These are phyloP conservation scores for Aspergillus novofumigatus DNA, from an alignment of 2,329 filamentous ascomycete species.

Conservation along the genomic window DNA sequence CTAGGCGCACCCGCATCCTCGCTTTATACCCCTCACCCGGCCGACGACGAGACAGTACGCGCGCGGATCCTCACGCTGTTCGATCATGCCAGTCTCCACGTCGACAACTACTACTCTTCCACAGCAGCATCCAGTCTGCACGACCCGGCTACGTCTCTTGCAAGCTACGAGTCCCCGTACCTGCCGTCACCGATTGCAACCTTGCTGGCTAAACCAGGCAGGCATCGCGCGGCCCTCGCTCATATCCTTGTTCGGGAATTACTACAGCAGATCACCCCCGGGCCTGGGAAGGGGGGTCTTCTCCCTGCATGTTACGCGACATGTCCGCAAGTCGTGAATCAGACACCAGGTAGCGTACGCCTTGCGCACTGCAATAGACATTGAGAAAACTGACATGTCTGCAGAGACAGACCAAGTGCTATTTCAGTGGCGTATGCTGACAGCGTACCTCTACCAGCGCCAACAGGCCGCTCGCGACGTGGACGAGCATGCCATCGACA, in stretches of 20 bases:
- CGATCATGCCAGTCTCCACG: conserved; percentile 31
- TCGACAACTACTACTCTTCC: conserved; percentile 34
- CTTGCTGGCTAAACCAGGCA: conserved; percentile 12
- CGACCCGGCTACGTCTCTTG: neutral
- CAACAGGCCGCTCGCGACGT: neutral
- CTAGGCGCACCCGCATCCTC: too few relatives aligned
- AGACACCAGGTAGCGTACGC: neutral
- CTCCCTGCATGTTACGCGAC: conserved; percentile 7
- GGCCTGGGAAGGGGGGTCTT: conserved; percentile 1
- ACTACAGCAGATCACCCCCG: conserved; percentile 15
- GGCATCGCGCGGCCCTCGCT: conserved; percentile 14
- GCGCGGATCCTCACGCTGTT: conserved; percentile 25
- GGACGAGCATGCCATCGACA: neutral
- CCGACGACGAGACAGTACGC: conserved; percentile 27
- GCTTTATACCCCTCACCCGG: conserved; percentile 23
- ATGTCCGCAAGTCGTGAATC: neutral
- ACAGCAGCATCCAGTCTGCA: too few relatives aligned
- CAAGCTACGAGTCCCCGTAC: conserved; percentile 16
- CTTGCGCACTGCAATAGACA: neutral
- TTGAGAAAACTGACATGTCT: neutral
- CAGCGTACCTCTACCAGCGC: conserved; percentile 16
- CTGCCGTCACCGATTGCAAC: conserved; percentile 12
- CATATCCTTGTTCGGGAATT: conserved; percentile 19
- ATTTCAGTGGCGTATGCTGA: conserved; percentile 29
- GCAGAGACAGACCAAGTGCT: conserved; percentile 12